Evolutionary conservation across 306 rosid genomes (phyloP), one percentile per base, ranked within the genome.

Genomic region (Vigna mungo): DNA sequence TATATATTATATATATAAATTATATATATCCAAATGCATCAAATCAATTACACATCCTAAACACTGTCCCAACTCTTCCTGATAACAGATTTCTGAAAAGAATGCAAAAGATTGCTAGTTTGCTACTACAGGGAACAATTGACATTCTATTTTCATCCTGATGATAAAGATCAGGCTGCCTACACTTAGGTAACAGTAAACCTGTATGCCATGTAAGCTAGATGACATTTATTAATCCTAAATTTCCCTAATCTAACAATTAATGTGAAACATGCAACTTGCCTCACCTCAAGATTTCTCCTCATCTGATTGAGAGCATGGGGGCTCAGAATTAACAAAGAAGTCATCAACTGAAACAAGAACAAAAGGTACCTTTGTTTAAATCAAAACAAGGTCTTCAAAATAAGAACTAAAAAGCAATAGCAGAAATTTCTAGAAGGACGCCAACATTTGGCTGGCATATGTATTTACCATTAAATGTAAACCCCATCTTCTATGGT

Each of bases 261-360:
- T 66, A 75, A 73, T 70, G 85, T 21, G 81, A 77, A 83, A 74
- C 74, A 65, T 58, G 59, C 74, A 60, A 18, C 72, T 48, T 48
- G 74, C 74, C 85, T 70, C 84, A 32, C 86, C 88, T 87, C 85
- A 87, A 67, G 96, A 75, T 84, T 77, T 95, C 84, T 96, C 98
- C 81, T 92, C 99, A 1, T 96, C 99, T 30, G 98, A 91, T 72
- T 91, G 98, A 49, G 90, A 86, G 82, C 90, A 80, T 23, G 88
- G 89, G 11, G 90, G 97, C 37, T 90, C 98, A 1, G 99, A 89
- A 81, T 91, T 94, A 54, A 87, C 99, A 81, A 96, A 92, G 93
- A 91, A 96, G 87, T 96, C 99, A 86, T 91, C 99, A 85, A 91
- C 97, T 87, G 97, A 79, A 84, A 89, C 48, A 6, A 36, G 83